These are phyloP conservation scores for Phytophthora sp. DNA, from an alignment of 352 stramenopile genomes.

Conservation along the genomic window DNA sequence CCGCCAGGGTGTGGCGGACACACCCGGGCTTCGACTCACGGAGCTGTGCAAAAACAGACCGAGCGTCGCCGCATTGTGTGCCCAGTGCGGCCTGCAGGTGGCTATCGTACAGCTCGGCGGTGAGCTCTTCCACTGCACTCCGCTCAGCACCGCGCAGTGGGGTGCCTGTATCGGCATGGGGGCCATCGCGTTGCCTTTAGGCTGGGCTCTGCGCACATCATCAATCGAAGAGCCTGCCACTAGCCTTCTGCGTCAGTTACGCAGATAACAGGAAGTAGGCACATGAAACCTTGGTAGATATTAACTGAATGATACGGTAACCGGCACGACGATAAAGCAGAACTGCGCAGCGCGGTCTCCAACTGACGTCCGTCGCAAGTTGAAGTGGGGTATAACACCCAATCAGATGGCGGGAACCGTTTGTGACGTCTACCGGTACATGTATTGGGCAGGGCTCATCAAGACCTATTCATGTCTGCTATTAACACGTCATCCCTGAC, in stretches of 20 bases:
- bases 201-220: constrained; percentile 40
- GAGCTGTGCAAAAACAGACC: constrained; percentile 89
- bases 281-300: background rate
- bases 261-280: background rate
- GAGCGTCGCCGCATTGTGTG: constrained; percentile 88
- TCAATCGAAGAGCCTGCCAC: constrained; percentile 10
- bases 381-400: constrained; percentile 14
- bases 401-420: background rate
- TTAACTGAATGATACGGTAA: too few species aligned
- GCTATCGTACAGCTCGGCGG: constrained; percentile 94
- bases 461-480: constrained; percentile 25
- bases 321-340: too few species aligned
- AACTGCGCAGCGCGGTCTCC: too few species aligned
- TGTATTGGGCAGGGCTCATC: too few species aligned
- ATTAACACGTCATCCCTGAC: too few species aligned
- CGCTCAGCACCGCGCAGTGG: constrained; percentile 47
- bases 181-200: constrained; percentile 44
- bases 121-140: constrained; percentile 50
- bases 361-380: constrained; percentile 9
- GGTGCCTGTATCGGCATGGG: constrained; percentile 52
- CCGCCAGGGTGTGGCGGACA: constrained; percentile 71
- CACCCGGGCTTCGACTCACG: constrained; percentile 93
- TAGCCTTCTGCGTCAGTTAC: constrained; percentile 6
- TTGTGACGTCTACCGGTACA: too few species aligned
- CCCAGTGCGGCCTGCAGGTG: constrained; percentile 91